A percentile compares a stretch with the other conserved stretches of the same genome.
Conservation (phyloP, 1,284 basidiomycete species). For the Trichosporon coremiiforme region DNA sequence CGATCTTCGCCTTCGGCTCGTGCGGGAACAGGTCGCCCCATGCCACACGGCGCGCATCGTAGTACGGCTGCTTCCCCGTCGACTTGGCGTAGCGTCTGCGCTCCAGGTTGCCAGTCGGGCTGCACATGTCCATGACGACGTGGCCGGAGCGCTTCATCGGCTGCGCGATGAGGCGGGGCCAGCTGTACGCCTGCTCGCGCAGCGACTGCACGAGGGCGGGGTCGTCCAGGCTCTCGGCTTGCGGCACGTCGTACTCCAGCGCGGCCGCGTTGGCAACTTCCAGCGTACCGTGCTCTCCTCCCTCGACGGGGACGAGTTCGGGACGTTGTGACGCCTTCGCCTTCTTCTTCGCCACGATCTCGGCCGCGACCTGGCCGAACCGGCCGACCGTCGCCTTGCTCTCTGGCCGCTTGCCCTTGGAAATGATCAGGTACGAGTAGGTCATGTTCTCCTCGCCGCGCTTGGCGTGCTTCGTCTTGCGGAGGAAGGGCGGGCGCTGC, state of each 20-base stretch:
- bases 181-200: constrained; percentile 64
- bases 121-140: constrained; percentile 88
- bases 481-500: constrained; percentile 80
- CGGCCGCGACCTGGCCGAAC: constrained; percentile 46
- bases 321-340: constrained; percentile 31
- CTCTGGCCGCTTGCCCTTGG: constrained; percentile 69
- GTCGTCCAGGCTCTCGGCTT: constrained; percentile 22
- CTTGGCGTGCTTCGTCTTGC: constrained; percentile 81
- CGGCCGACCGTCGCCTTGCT: constrained; percentile 29
- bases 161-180: constrained; percentile 88
- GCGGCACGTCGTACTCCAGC: neutral
- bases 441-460: constrained; percentile 80
- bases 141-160: constrained; percentile 92
- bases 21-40: constrained; percentile 98
- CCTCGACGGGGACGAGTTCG: constrained; percentile 45
- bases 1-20: constrained; percentile 69
- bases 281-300: constrained; percentile 37
- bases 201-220: constrained; percentile 36
- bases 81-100: constrained; percentile 76
- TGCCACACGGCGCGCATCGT: constrained; percentile 87
- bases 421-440: constrained; percentile 89
- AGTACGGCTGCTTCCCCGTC: constrained; percentile 89
- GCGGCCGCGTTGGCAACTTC: constrained; percentile 32
- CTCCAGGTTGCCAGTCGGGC: constrained; percentile 47
- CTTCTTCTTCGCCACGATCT: constrained; percentile 36